These are phyloP conservation scores for Xylogone sp. DNA, from an alignment of 2,329 filamentous ascomycete species.

Conservation along the genomic window DNA sequence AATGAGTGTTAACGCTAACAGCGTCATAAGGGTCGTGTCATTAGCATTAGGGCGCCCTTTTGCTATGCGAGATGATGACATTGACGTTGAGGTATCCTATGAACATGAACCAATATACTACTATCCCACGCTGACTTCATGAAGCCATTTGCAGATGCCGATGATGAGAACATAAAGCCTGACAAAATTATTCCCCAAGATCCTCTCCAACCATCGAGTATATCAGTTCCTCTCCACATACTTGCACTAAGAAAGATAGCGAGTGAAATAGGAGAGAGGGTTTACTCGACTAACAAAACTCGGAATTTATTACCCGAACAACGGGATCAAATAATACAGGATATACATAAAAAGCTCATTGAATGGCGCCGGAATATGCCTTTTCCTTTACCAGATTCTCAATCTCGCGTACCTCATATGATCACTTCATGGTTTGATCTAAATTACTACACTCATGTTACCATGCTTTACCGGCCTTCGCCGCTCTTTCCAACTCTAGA, in stretches of 20 bases:
- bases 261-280: conserved; percentile 34
- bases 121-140: background rate
- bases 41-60: conserved; percentile 40
- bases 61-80: conserved; percentile 42
- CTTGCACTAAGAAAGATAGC: conserved; percentile 36
- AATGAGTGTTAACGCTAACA: conserved; percentile 2
- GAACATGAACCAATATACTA: background rate
- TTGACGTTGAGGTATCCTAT: conserved; percentile 32
- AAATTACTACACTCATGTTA: conserved; percentile 43
- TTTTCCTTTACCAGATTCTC: conserved; percentile 36
- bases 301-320: conserved; percentile 15
- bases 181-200: conserved; percentile 18
- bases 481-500: conserved; percentile 36
- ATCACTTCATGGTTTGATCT: conserved; percentile 42
- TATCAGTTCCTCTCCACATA: conserved; percentile 40
- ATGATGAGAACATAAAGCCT: conserved; percentile 31
- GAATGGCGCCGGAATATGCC: conserved; percentile 42
- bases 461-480: conserved; percentile 41
- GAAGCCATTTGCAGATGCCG: conserved; percentile 33
- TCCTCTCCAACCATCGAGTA: conserved; percentile 29
- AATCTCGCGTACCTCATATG: conserved; percentile 38
- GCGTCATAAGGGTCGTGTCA: conserved; percentile 34
- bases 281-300: conserved; percentile 30
- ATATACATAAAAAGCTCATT: conserved; percentile 37
- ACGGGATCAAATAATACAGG: conserved; percentile 29